Conservation (phyloP, 768 basidiomycete genomes). For the Calocybe gangraenosa region DNA sequence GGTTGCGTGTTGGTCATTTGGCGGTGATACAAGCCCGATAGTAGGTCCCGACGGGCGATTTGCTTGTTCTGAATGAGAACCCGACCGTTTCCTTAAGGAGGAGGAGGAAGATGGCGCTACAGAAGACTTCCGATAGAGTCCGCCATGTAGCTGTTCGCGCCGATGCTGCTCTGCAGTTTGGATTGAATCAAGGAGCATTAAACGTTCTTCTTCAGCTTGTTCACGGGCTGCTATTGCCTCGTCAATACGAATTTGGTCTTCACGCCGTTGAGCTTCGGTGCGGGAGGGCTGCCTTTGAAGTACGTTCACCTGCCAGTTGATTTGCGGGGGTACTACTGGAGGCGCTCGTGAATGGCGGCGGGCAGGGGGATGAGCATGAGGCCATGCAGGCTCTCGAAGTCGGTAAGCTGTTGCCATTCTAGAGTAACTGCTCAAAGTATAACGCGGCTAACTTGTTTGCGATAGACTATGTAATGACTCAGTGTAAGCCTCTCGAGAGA, state of each 20-base stretch:
- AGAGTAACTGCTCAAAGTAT: neutral
- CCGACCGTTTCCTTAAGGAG: neutral
- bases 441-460: too few species aligned
- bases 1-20: too few species aligned
- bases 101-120: too few species aligned
- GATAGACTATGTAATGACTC: too few species aligned
- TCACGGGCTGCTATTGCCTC: neutral
- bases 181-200: neutral
- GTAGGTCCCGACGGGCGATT: neutral
- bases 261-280: neutral
- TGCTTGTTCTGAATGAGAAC: neutral
- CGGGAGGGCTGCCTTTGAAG: neutral
- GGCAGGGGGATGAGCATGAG: neutral
- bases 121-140: neutral
- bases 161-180: neutral
- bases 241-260: neutral
- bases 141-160: neutral
- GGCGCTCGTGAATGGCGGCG: neutral
- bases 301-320: too few species aligned
- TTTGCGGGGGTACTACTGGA: too few species aligned
- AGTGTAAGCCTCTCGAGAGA: too few species aligned
- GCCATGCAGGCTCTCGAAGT: neutral
- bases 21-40: neutral
- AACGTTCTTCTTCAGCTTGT: constrained; percentile 1
- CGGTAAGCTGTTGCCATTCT: neutral